Conservation (phyloP, 2,329 filamentous ascomycete genomes). For the Scytalidium sp. region DNA sequence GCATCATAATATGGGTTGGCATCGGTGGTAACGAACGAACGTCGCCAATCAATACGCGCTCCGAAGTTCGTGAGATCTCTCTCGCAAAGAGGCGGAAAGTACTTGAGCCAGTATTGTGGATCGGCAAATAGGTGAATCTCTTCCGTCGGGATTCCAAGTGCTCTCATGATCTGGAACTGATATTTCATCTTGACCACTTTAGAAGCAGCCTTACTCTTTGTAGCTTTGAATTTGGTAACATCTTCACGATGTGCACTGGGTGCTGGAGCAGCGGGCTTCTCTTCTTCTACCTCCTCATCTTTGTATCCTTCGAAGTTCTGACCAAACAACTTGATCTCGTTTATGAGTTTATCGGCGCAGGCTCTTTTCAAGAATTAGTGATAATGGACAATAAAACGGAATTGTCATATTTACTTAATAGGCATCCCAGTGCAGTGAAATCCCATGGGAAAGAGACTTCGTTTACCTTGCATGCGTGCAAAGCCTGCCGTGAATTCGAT, state of each 20-base stretch:
- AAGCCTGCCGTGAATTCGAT: constrained; percentile 89
- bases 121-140: constrained; percentile 95
- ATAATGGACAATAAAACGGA: neutral
- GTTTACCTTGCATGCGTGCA: constrained; percentile 86
- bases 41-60: constrained; percentile 86
- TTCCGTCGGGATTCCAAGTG: constrained; percentile 79
- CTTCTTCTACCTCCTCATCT: constrained; percentile 54
- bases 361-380: constrained; percentile 40
- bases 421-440: constrained; percentile 98
- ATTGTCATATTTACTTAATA: constrained; percentile 59
- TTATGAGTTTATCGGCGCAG: constrained; percentile 88
- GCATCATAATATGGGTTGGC: constrained; percentile 96
- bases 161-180: constrained; percentile 92
- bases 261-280: constrained; percentile 48
- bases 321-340: constrained; percentile 88
- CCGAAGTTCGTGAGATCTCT: constrained; percentile 81
- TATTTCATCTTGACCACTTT: constrained; percentile 95
- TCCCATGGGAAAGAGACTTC: constrained; percentile 82
- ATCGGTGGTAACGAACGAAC: constrained; percentile 91
- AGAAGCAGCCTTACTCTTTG: constrained; percentile 86
- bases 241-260: constrained; percentile 73
- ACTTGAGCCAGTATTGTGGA: constrained; percentile 85
- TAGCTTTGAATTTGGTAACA: constrained; percentile 85
- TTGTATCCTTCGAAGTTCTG: constrained; percentile 78
- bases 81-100: constrained; percentile 81